These are phyloP conservation scores for Dillenia turbinata DNA, from an alignment of 164 flowering plant genomes.

Conservation along the genomic window DNA sequence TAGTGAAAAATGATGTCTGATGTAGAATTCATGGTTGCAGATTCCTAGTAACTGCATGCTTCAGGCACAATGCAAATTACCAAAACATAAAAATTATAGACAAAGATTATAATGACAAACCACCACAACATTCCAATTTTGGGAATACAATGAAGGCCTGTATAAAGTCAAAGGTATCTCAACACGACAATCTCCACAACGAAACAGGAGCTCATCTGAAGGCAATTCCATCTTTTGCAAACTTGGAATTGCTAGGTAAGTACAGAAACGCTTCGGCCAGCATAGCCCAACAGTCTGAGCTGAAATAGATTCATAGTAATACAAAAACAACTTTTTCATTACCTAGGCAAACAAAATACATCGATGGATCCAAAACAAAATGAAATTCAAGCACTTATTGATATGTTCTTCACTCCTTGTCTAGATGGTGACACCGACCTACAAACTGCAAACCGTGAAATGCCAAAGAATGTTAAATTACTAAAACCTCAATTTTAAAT, in stretches of 20 bases:
- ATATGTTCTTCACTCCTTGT: constrained; percentile 8
- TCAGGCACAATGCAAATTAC: too few species aligned
- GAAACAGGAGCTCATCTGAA: constrained; percentile 33
- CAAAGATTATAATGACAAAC: constrained; percentile 38
- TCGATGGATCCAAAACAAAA: constrained; percentile 31
- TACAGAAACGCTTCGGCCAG: constrained; percentile 51
- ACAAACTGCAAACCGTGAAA: constrained; percentile 30
- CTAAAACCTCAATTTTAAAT: neutral
- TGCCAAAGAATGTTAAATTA: too few species aligned
- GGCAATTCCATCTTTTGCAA: constrained; percentile 29
- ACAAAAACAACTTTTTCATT: constrained; percentile 38
- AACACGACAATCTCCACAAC: constrained; percentile 34
- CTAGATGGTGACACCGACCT: constrained; percentile 14
- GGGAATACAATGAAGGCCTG: constrained; percentile 41
- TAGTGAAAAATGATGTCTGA: too few species aligned
- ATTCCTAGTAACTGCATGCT: too few species aligned
- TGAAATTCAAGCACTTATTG: constrained; percentile 14
- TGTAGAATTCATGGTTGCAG: too few species aligned
- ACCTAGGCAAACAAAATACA: constrained; percentile 52
- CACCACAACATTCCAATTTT: constrained; percentile 39
- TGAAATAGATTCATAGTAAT: constrained; percentile 28
- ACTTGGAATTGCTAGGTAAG: constrained; percentile 39
- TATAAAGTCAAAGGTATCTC: constrained; percentile 43
- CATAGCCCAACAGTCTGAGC: constrained; percentile 30
- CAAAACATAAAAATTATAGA: neutral